A percentile compares a stretch with the other conserved stretches of the same genome.
Evolutionary conservation across 768 basidiomycete genomes (phyloP).

Genomic region (Lactarius indigo): DNA sequence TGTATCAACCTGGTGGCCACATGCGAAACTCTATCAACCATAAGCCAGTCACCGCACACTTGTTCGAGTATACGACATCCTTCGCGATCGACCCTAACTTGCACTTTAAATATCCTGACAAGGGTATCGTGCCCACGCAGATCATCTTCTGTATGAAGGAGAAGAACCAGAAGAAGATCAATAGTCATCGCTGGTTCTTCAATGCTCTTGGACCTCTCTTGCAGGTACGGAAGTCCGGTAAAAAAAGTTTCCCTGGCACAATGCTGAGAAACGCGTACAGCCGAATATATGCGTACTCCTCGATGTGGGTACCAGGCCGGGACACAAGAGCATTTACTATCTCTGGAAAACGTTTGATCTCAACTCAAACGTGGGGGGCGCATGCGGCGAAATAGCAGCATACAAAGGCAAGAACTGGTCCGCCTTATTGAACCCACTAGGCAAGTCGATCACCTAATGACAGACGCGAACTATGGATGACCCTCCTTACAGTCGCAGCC

Average conservation of each 20-base stretch:
- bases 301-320: slow-evolving; percentile 92
- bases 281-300: slow-evolving; percentile 90
- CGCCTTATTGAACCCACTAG: slow-evolving; percentile 77
- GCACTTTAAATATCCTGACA: slow-evolving; percentile 85
- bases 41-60: slow-evolving; percentile 64
- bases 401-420: slow-evolving; percentile 91
- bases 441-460: slow-evolving; percentile 36
- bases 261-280: slow-evolving; percentile 34
- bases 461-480: neutral
- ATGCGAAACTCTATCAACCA: slow-evolving; percentile 67
- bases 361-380: slow-evolving; percentile 89
- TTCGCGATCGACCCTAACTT: slow-evolving; percentile 76
- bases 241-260: neutral
- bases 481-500: slow-evolving; percentile 60
- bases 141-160: slow-evolving; percentile 91
- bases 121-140: slow-evolving; percentile 92
- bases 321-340: slow-evolving; percentile 84
- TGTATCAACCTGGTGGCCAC: slow-evolving; percentile 73
- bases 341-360: slow-evolving; percentile 95
- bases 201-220: slow-evolving; percentile 86
- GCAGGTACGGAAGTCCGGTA: slow-evolving; percentile 46
- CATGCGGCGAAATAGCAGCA: slow-evolving; percentile 94
- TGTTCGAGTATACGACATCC: slow-evolving; percentile 86
- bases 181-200: slow-evolving; percentile 96
- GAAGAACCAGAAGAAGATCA: slow-evolving; percentile 96